phyloP scores from a whole-genome alignment of 2,329 filamentous ascomycete species.

The Phoma sp. region DNA sequence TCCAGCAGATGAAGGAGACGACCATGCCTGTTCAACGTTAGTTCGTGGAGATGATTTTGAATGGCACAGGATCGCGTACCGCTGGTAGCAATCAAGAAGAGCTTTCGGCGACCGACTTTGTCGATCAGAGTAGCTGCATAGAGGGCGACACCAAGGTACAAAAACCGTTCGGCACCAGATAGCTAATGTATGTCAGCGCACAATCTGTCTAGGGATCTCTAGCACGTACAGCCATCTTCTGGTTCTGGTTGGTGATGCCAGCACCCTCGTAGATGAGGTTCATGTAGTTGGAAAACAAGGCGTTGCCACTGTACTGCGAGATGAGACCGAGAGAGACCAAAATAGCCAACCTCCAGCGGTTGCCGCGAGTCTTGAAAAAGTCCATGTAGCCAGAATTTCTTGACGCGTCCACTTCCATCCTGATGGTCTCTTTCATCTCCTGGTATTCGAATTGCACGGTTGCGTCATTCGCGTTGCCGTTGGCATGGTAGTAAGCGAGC shows the following conservation, averaged over 20 bases:
- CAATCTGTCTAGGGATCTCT: no score
- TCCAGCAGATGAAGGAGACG: conserved; percentile 47
- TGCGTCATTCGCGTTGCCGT: conserved; percentile 63
- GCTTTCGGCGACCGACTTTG: conserved; percentile 61
- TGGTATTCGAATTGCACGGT: conserved; percentile 70
- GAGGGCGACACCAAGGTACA: conserved; percentile 64
- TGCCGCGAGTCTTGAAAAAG: conserved; percentile 67
- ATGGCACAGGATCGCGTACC: conserved; percentile 17
- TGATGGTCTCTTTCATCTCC: conserved; percentile 70
- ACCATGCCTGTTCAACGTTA: conserved; percentile 28
- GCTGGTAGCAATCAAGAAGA: conserved; percentile 57
- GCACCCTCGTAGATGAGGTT: conserved; percentile 66
- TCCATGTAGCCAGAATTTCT: conserved; percentile 63
- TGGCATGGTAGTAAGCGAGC: conserved; percentile 68
- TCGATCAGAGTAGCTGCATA: conserved; percentile 63
- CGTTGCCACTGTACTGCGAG: conserved; percentile 72
- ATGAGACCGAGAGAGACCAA: conserved; percentile 69
- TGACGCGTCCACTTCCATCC: conserved; percentile 60
- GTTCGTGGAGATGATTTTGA: background rate
- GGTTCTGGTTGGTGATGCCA: conserved; percentile 59
- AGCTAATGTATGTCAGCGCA: conserved; percentile 19
- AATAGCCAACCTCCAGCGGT: conserved; percentile 69
- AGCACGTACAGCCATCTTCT: conserved; percentile 50
- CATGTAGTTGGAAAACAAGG: conserved; percentile 71
- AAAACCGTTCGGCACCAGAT: conserved; percentile 61